These are phyloP conservation scores for Lepidopterella palustris DNA, from an alignment of 495 filamentous ascomycete species.

Conservation along the genomic window DNA sequence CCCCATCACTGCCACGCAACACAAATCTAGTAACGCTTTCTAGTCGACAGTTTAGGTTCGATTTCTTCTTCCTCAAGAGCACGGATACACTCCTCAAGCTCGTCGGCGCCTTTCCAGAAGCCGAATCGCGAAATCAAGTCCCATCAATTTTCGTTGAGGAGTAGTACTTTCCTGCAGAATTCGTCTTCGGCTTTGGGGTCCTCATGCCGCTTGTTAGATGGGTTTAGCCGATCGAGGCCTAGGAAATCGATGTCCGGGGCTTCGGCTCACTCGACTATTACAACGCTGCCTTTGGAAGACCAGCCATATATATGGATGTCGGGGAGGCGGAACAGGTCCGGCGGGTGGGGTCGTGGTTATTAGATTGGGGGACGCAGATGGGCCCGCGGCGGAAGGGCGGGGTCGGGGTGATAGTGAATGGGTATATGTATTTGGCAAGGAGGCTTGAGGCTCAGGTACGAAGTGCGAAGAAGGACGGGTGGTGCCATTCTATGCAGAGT, in stretches of 20 bases:
- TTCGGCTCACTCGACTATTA: constrained; percentile 13
- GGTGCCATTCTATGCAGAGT: too few relatives aligned
- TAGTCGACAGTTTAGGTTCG: constrained; percentile 8
- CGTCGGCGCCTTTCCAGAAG: constrained; percentile 2
- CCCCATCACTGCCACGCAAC: constrained; percentile 14
- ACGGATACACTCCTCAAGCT: neutral
- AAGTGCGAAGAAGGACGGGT: too few relatives aligned
- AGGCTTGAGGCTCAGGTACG: too few relatives aligned
- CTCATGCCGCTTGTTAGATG: neutral
- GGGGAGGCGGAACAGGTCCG: too few relatives aligned
- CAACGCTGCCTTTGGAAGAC: constrained; percentile 20
- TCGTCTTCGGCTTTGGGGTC: constrained; percentile 15
- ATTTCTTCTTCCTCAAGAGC: neutral
- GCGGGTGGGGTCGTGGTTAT: too few relatives aligned
- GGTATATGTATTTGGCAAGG: too few relatives aligned
- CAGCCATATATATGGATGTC: constrained; percentile 10
- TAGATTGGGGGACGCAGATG: too few relatives aligned
- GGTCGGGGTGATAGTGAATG: too few relatives aligned
- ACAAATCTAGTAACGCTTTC: constrained; percentile 10
- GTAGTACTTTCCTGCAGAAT: constrained; percentile 22
- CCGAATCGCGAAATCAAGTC: constrained; percentile 14
- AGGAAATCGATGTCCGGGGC: constrained; percentile 20
- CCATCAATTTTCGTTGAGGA: constrained; percentile 29
- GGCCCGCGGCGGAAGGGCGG: too few relatives aligned
- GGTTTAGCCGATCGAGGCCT: constrained; percentile 6